Percentiles rank a stretch among this genome's conserved stretches.
These are phyloP conservation scores for Phialophora chinensis DNA, from an alignment of 2,329 filamentous ascomycete genomes.

Conservation along the genomic window DNA sequence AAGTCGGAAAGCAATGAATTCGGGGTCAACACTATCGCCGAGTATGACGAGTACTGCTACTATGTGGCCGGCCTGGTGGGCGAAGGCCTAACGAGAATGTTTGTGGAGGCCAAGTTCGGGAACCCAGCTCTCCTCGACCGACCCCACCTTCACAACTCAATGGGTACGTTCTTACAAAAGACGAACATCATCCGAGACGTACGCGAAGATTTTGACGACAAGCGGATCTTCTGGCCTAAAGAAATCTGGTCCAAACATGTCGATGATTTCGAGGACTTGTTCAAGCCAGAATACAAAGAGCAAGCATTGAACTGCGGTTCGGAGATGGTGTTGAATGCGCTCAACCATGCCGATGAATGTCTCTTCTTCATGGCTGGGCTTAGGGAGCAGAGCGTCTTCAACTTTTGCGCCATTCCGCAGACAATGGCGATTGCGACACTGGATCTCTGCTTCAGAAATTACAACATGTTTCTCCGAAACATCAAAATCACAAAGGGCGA, in stretches of 20 bases:
- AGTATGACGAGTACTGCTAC: constrained; percentile 97
- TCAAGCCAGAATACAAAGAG: constrained; percentile 77
- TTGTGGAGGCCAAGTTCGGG: constrained; percentile 83
- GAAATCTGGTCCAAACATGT: constrained; percentile 98
- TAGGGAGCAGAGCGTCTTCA: constrained; percentile 96
- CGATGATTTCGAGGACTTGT: constrained; percentile 84
- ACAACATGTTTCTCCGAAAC: constrained; percentile 80
- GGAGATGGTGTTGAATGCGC: constrained; percentile 90
- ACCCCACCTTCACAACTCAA: constrained; percentile 84
- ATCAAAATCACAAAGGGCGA: constrained; percentile 97
- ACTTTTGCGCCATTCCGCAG: constrained; percentile 97
- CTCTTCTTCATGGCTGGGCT: constrained; percentile 97
- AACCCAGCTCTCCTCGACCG: constrained; percentile 82
- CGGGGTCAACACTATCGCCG: constrained; percentile 79
- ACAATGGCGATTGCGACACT: constrained; percentile 96
- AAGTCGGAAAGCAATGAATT: constrained; percentile 81
- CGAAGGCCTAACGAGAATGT: constrained; percentile 87
- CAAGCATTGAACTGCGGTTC: constrained; percentile 84
- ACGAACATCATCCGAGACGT: constrained; percentile 98
- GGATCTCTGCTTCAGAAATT: constrained; percentile 90
- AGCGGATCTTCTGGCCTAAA: constrained; percentile 89
- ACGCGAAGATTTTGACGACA: constrained; percentile 85
- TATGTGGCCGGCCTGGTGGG: constrained; percentile 99
- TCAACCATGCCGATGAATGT: constrained; percentile 87
- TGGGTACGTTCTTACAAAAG: constrained; percentile 97